These are phyloP conservation scores for Vitis hybrid DNA, from an alignment of 177 flowering plant genomes.

Conservation along the genomic window DNA sequence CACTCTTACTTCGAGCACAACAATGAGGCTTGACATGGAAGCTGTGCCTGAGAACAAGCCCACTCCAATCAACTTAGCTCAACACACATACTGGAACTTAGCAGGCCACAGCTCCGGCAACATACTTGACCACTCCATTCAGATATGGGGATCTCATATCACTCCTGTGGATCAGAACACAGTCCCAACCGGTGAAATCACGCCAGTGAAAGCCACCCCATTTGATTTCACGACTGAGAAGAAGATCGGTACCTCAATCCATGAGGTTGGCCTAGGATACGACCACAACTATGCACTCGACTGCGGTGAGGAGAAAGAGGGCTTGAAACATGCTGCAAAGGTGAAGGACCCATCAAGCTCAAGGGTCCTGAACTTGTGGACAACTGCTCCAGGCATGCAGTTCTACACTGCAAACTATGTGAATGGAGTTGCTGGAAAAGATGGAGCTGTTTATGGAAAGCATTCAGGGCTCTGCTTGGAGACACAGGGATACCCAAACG, in stretches of 20 bases:
- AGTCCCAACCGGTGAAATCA: conserved; percentile 83
- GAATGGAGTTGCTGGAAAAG: conserved; percentile 74
- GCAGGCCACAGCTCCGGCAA: conserved; percentile 81
- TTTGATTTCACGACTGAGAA: conserved; percentile 68
- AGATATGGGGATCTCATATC: conserved; percentile 70
- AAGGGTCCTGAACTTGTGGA: conserved; percentile 82
- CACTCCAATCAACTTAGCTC: conserved; percentile 87
- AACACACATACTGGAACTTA: conserved; percentile 97
- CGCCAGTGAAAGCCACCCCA: conserved; percentile 58
- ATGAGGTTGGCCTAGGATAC: conserved; percentile 79
- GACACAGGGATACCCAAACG: conserved; percentile 95
- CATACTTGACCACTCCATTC: conserved; percentile 69
- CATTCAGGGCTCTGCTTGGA: conserved; percentile 85
- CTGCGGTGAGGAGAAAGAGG: conserved; percentile 66
- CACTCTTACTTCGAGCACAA: conserved; percentile 66
- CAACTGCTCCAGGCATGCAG: conserved; percentile 90
- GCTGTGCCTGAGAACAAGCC: conserved; percentile 77
- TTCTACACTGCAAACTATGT: conserved; percentile 93
- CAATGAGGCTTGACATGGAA: conserved; percentile 94
- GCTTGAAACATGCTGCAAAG: conserved; percentile 77
- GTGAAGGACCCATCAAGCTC: conserved; percentile 67
- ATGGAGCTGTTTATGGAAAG: conserved; percentile 71
- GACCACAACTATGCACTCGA: conserved; percentile 92
- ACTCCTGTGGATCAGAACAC: conserved; percentile 82
- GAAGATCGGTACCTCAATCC: conserved; percentile 58